These are phyloP conservation scores for Plasmodium sp. DNA, from an alignment of 169 alveolate genomes.

Conservation along the genomic window DNA sequence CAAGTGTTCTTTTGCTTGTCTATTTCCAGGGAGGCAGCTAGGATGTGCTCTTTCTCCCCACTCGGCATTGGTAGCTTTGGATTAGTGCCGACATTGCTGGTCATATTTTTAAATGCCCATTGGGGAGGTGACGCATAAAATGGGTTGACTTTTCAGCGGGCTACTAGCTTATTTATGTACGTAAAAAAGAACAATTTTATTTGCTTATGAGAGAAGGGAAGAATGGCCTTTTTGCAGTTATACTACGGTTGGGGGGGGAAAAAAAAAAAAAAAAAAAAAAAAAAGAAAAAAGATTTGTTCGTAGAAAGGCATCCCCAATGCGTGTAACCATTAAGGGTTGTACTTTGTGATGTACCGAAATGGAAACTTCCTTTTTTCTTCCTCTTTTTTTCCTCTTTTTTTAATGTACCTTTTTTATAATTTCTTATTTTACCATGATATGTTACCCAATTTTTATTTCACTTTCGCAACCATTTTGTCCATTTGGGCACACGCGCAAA, in stretches of 20 bases:
- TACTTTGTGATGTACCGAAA: neutral
- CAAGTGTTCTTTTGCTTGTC: neutral
- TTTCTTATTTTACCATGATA: neutral
- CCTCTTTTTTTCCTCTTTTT: neutral
- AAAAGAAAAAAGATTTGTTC: neutral
- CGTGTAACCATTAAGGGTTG: neutral
- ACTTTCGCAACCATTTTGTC: neutral
- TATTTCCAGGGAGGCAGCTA: neutral
- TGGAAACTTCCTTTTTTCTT: neutral
- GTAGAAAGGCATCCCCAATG: neutral
- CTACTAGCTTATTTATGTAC: neutral
- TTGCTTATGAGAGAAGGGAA: neutral
- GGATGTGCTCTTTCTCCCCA: neutral
- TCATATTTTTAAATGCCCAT: slow-evolving; percentile 7
- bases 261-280: neutral
- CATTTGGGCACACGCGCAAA: neutral
- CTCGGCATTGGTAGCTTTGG: neutral
- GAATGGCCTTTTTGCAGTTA: neutral
- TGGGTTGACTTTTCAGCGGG: neutral
- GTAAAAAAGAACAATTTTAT: neutral
- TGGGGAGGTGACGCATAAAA: neutral
- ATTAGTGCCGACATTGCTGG: neutral
- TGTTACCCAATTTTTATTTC: neutral
- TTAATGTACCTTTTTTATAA: neutral
- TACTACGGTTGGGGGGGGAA: neutral